Evolutionary conservation across 164 flowering plant species (phyloP).

Genomic region (Pachysandra terminalis): DNA sequence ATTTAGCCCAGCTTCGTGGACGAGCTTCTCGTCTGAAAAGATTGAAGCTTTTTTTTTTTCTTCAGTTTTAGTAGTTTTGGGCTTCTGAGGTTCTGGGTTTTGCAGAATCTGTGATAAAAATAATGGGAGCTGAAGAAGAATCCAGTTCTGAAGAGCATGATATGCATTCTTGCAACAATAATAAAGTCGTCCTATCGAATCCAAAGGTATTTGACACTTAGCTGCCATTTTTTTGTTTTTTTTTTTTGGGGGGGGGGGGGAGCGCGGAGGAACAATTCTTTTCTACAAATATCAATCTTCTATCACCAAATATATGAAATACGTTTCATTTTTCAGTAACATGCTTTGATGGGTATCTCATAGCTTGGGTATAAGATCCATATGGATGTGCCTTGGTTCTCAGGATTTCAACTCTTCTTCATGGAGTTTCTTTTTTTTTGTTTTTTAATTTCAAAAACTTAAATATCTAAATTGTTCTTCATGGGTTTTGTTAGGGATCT

Average conservation of each 20-base stretch:
- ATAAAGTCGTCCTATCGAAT: slow-evolving; percentile 12
- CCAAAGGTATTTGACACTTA: slow-evolving; percentile 22
- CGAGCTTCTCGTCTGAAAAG: background rate
- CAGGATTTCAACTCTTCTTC: background rate
- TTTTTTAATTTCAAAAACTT: too few relatives aligned
- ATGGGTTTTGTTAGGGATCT: background rate
- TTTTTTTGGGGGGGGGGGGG: background rate
- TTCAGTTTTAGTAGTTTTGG: background rate
- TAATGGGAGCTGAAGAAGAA: slow-evolving; percentile 27
- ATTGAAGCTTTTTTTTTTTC: background rate
- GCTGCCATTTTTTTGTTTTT: background rate
- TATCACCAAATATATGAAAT: background rate
- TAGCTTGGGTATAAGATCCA: too few relatives aligned
- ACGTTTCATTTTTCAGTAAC: background rate
- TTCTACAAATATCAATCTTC: background rate
- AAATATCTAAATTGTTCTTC: too few relatives aligned
- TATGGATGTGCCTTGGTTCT: background rate
- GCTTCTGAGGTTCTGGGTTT: slow-evolving; percentile 7
- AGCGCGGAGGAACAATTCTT: too few relatives aligned
- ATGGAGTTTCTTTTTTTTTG: background rate
- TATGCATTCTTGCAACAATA: slow-evolving; percentile 5
- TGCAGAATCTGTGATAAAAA: background rate
- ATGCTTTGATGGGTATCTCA: background rate
- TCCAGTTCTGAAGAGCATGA: background rate
- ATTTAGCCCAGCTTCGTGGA: background rate